Base-by-base conservation (phyloP, 257 asterid genomes). In the Handroanthus guayacan region DNA sequence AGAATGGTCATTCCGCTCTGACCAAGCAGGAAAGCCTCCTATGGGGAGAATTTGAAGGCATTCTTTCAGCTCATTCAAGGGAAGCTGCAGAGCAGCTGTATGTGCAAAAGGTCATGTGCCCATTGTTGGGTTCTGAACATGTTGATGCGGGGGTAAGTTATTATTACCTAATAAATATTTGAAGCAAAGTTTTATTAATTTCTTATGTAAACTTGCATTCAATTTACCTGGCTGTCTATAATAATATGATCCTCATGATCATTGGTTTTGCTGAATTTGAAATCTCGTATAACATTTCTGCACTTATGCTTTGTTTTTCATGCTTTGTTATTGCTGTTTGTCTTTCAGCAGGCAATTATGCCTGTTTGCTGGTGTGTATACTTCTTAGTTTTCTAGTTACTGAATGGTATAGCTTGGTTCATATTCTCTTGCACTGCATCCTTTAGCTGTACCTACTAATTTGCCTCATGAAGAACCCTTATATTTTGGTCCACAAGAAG, bases 121-220 rank as follows among this genome's bases (percentile, higher is more conserved):
- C 95, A 5, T 74, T 91, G 81, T 83, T 93, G 84, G 99, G 99
- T 67, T 70, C 96, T 66, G 82, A 87, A 67, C 97, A 93, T 78
- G 93, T 93, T 82, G 98, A 95, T 82, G 84, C 98, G 4, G 99
- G 99, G 96, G 98, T 90, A 79, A 86, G 85, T 74, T 58, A 34
- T 67, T 68, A 47, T 73, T 62, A 20, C 61, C 56, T 72, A 31
- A 7, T 60, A 16, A 12, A 31, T 48, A 25, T 13, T 43, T 78
- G 67, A 76, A 38, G 66, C 14, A 66, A 47, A 12, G 17, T 51
- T 18, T 47, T 78, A 6, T 48, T 36, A 4, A 37, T 60, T 44
- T 25, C 31, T 25, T 25, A 25, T 25, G 31, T 38, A 37, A 4
- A 9, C 70, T 25, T 12, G 18, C 61, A 58, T 9, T 58, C 55